These are phyloP conservation scores for Cytospora paraplurivora DNA, from an alignment of 2,329 filamentous ascomycete species.

Conservation along the genomic window DNA sequence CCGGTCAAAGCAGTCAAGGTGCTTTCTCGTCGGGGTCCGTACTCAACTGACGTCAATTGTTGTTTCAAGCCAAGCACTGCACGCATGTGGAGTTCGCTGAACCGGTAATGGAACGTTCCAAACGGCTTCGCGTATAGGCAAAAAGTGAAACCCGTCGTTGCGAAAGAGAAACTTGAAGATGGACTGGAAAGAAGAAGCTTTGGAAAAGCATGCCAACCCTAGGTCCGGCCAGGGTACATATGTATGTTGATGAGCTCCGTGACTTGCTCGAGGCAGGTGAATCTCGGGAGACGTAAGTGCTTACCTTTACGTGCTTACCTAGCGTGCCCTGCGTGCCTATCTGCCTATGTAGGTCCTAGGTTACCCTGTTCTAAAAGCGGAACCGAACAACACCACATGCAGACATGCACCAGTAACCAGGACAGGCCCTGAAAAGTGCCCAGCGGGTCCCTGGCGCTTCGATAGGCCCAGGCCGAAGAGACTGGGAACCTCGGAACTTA, in stretches of 20 bases:
- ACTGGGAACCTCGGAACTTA: neutral
- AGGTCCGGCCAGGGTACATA: neutral
- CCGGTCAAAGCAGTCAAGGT: neutral
- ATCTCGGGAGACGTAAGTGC: neutral
- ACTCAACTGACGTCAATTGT: constrained; percentile 22
- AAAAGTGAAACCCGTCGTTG: neutral
- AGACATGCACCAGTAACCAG: neutral
- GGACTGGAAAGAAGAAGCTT: neutral
- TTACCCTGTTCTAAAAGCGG: neutral
- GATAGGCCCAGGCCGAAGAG: neutral
- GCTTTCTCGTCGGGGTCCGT: neutral
- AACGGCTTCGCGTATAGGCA: neutral
- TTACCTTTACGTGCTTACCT: neutral
- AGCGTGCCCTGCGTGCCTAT: too few relatives aligned
- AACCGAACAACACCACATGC: neutral
- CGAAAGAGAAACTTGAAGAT: neutral
- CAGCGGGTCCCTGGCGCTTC: neutral
- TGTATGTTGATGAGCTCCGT: too few relatives aligned
- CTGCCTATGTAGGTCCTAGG: too few relatives aligned
- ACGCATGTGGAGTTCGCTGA: neutral
- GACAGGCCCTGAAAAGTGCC: neutral
- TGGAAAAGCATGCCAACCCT: neutral
- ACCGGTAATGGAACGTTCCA: neutral
- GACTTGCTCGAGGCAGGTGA: neutral
- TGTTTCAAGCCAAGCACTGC: neutral